Conservation (phyloP, 352 stramenopile genomes). For the Bremia lactucae region DNA sequence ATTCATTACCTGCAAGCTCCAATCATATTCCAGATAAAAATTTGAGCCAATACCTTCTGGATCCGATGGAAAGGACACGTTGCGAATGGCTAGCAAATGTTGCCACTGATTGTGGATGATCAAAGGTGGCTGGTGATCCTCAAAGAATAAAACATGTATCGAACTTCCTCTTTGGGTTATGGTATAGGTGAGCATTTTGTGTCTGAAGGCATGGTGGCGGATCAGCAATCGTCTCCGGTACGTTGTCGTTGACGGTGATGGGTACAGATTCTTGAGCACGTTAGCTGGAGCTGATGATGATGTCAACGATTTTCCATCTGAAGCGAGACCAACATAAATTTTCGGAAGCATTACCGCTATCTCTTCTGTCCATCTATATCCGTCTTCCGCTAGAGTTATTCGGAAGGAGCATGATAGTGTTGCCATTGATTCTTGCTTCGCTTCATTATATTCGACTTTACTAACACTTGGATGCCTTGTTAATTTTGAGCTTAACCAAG, state of each 20-base stretch:
- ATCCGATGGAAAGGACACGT: slow-evolving; percentile 30
- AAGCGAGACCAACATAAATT: slow-evolving; percentile 22
- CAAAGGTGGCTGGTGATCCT: slow-evolving; percentile 54
- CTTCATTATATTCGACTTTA: slow-evolving; percentile 16
- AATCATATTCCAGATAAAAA: slow-evolving; percentile 72
- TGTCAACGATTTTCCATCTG: slow-evolving; percentile 8
- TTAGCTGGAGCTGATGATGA: slow-evolving; percentile 6
- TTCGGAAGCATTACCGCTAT: slow-evolving; percentile 30
- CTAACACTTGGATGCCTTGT: slow-evolving; percentile 27
- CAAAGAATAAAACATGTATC: slow-evolving; percentile 56
- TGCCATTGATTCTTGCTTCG: slow-evolving; percentile 22
- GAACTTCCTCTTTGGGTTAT: slow-evolving; percentile 34
- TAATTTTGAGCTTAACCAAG: slow-evolving; percentile 43
- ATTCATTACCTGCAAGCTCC: slow-evolving; percentile 23
- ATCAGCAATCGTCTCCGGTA: slow-evolving; percentile 49
- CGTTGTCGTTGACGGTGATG: slow-evolving; percentile 30
- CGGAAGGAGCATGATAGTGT: slow-evolving; percentile 43
- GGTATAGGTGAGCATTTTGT: slow-evolving; percentile 67
- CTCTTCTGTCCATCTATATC: slow-evolving; percentile 42
- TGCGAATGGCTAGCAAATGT: slow-evolving; percentile 35
- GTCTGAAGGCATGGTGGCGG: slow-evolving; percentile 28
- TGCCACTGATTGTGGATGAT: slow-evolving; percentile 59
- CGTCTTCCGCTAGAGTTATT: slow-evolving; percentile 21
- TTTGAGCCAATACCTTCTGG: slow-evolving; percentile 42
- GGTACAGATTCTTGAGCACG: slow-evolving; percentile 24